Conservation (phyloP, 495 filamentous ascomycete species). For the Talaromyces liani region DNA sequence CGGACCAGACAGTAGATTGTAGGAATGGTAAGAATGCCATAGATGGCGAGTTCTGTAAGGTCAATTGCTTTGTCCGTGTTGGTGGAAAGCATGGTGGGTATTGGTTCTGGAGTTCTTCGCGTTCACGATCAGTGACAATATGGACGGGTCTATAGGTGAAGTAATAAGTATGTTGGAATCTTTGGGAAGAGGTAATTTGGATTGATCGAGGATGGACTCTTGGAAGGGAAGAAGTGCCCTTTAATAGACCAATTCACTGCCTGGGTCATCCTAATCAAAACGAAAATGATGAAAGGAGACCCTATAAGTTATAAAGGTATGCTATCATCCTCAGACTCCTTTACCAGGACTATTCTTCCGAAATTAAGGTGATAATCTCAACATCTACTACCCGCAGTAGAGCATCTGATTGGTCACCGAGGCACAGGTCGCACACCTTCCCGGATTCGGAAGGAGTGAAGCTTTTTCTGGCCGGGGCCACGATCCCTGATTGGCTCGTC, state of each 20-base stretch:
- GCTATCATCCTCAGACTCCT: neutral
- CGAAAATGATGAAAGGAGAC: neutral
- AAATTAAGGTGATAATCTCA: neutral
- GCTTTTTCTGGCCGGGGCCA: neutral
- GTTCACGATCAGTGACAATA: neutral
- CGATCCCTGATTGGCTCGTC: neutral
- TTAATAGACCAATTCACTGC: neutral
- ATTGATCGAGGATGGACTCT: neutral
- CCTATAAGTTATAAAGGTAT: neutral
- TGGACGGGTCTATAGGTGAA: neutral
- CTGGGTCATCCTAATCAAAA: neutral
- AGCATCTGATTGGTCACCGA: neutral
- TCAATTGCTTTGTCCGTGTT: constrained; percentile 18
- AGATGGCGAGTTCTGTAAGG: constrained; percentile 27
- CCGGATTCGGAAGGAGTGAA: neutral
- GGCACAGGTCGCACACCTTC: neutral
- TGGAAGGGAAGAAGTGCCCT: neutral
- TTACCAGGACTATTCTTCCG: neutral
- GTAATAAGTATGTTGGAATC: neutral
- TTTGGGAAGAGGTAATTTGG: neutral
- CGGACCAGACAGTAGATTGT: constrained; percentile 21
- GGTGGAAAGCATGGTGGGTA: neutral
- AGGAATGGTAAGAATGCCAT: constrained; percentile 21
- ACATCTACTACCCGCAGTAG: neutral
- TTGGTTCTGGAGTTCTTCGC: neutral